Evolutionary conservation across 768 basidiomycete species (phyloP).

Genomic region (Lactifluus piperatus): DNA sequence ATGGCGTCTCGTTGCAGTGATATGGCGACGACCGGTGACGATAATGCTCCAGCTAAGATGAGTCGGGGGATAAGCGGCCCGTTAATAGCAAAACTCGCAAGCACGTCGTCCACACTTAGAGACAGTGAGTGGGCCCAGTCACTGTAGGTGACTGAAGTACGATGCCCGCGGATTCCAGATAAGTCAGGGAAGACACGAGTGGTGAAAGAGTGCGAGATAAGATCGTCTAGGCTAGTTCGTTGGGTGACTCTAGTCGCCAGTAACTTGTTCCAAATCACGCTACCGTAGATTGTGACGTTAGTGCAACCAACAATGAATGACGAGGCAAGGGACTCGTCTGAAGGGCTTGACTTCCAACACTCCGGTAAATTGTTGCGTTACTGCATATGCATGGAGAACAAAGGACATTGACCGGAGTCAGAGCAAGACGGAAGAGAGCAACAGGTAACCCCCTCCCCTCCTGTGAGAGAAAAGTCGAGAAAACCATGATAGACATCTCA

Average conservation of each 20-base stretch:
- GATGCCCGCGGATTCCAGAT: not conserved
- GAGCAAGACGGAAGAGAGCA: not conserved
- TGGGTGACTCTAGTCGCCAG: not conserved
- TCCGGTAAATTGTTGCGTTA: not conserved
- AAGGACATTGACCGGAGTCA: not conserved
- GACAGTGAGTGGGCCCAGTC: not conserved
- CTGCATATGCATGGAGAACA: not conserved
- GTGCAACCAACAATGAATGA: not conserved
- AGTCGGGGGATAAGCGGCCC: slow-evolving; percentile 31
- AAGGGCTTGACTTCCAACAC: not conserved
- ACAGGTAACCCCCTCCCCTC: not conserved
- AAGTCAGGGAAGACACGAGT: slow-evolving; percentile 16
- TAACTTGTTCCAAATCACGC: slow-evolving; percentile 20
- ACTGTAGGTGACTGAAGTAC: not conserved
- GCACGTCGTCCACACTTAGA: slow-evolving; percentile 16
- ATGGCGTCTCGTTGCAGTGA: slow-evolving; percentile 62
- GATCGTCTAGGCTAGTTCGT: not conserved
- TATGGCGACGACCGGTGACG: slow-evolving; percentile 38
- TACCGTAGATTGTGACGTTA: slow-evolving; percentile 1
- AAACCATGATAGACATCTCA: not conserved
- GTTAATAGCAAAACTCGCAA: slow-evolving; percentile 26
- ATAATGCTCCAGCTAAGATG: slow-evolving; percentile 29
- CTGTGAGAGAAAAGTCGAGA: not conserved
- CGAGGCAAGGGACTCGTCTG: not conserved
- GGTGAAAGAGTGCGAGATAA: not conserved